Percentiles rank a stretch among this genome's conserved stretches.
Evolutionary conservation across 768 basidiomycete genomes (phyloP).

Genomic region (Punctularia strigosozonata): DNA sequence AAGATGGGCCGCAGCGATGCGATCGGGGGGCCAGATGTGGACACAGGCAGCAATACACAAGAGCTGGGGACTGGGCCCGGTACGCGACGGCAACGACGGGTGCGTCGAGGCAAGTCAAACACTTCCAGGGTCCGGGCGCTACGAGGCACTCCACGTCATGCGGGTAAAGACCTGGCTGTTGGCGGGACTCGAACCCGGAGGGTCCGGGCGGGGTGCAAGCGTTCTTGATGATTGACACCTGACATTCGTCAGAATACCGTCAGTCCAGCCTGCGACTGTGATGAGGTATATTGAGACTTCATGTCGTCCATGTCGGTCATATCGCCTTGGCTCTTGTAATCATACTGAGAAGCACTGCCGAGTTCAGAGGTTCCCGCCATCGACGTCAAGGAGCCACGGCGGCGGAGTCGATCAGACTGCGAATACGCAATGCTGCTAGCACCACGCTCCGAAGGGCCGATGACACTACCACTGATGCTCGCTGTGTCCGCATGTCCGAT

Average conservation of each 20-base stretch:
- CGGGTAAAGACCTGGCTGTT: too few species aligned
- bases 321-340: constrained; percentile 89
- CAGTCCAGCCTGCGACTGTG: constrained; percentile 74
- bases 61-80: too few species aligned
- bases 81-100: too few species aligned
- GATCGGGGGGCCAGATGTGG: too few species aligned
- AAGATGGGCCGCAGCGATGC: too few species aligned
- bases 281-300: constrained; percentile 81
- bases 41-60: too few species aligned
- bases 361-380: constrained; percentile 67
- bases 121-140: too few species aligned
- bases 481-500: constrained; percentile 54
- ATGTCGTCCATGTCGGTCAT: constrained; percentile 71
- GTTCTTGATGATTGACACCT: too few species aligned
- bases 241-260: constrained; percentile 85
- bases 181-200: too few species aligned
- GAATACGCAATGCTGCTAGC: constrained; percentile 61
- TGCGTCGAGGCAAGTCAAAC: too few species aligned
- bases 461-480: constrained; percentile 46
- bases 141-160: too few species aligned
- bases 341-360: constrained; percentile 63
- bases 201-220: too few species aligned
- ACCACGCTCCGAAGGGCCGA: constrained; percentile 30
- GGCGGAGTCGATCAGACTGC: constrained; percentile 80
- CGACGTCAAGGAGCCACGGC: constrained; percentile 67